phyloP scores from a whole-genome alignment of 2,329 filamentous ascomycete genomes.

The Knoxdaviesia capensis region DNA sequence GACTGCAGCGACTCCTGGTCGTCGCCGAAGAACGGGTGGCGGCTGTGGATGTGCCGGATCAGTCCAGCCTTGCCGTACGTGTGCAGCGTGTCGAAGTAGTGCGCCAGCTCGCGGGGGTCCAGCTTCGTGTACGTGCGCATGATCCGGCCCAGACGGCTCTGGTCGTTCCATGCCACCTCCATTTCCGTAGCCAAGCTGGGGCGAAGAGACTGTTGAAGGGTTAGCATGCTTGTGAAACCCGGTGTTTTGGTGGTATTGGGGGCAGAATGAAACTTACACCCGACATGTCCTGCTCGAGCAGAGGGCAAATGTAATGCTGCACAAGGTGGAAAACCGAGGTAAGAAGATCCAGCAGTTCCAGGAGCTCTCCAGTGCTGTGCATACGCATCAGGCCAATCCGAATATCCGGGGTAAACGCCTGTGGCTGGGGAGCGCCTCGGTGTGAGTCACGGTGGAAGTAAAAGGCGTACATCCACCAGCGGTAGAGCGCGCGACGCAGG shows the following conservation, averaged over 20 bases:
- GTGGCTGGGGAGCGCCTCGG: neutral
- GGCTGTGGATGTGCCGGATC: conserved; percentile 18
- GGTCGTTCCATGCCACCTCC: conserved; percentile 13
- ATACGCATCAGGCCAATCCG: conserved; percentile 22
- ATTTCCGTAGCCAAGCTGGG: neutral
- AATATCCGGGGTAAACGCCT: conserved; percentile 15
- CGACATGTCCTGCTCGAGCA: conserved; percentile 16
- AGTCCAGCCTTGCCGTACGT: conserved; percentile 23
- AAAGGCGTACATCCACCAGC: conserved; percentile 33
- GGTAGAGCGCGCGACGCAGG: conserved; percentile 27
- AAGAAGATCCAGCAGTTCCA: conserved; percentile 24
- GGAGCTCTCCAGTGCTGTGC: conserved; percentile 20
- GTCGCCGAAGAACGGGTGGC: conserved; percentile 20
- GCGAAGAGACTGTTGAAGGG: too few relatives aligned
- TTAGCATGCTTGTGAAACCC: too few relatives aligned
- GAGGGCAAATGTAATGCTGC: conserved; percentile 24
- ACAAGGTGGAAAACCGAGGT: conserved; percentile 23
- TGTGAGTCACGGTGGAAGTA: conserved; percentile 26
- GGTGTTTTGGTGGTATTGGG: neutral
- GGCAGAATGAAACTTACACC: conserved; percentile 11
- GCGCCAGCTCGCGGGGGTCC: conserved; percentile 25
- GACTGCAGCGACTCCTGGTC: conserved; percentile 24
- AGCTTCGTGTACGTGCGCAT: conserved; percentile 28
- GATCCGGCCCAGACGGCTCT: conserved; percentile 17
- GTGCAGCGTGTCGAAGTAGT: conserved; percentile 25